Percentiles rank a stretch among this genome's conserved stretches.
Conservation (phyloP, 2,329 filamentous ascomycete genomes). For the Fusarium illudens region DNA sequence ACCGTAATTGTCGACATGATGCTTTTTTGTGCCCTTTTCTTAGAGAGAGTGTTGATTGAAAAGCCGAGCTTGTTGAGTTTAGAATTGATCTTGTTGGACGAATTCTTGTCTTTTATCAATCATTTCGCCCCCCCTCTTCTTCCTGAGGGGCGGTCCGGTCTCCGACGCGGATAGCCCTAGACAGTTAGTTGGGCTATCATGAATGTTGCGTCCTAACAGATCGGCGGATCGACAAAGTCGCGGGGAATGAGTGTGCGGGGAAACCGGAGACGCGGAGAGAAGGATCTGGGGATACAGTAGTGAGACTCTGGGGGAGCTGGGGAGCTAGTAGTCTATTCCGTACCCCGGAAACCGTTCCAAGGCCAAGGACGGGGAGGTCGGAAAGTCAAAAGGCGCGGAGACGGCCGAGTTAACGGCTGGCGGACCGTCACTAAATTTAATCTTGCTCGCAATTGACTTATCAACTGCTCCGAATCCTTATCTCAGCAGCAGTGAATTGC, state of each 20-base stretch:
- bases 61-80: neutral
- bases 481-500: neutral
- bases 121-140: neutral
- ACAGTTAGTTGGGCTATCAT: neutral
- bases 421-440: neutral
- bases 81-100: neutral
- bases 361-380: neutral
- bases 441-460: neutral
- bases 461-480: neutral
- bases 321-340: too few relatives aligned
- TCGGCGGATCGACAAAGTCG: neutral
- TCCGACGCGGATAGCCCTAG: neutral
- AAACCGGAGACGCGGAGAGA: neutral
- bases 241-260: neutral
- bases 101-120: neutral
- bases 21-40: neutral
- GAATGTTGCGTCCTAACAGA: neutral
- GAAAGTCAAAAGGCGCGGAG: neutral
- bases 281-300: neutral
- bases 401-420: neutral
- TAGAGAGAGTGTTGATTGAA: neutral
- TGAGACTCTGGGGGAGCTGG: neutral
- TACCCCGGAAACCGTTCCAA: neutral
- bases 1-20: neutral
- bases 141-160: neutral